phyloP scores from a whole-genome alignment of 164 flowering plant species.

The Tetrastigma voinierianum region DNA sequence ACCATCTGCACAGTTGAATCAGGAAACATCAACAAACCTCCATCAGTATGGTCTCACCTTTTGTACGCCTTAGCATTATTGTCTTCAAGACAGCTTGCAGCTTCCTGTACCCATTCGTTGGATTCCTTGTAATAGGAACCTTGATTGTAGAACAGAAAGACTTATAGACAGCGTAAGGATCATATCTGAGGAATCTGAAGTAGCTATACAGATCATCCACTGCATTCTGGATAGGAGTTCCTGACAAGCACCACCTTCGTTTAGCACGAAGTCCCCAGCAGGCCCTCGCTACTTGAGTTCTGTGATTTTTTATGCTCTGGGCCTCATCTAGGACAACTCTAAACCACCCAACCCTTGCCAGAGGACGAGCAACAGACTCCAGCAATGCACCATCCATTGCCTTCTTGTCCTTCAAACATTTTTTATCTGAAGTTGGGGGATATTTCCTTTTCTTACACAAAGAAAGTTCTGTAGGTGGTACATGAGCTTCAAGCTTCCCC shows the following conservation, averaged over 20 bases:
- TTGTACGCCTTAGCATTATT: conserved; percentile 91
- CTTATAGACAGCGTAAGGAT: conserved; percentile 66
- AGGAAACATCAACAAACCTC: too few relatives aligned
- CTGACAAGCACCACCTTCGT: conserved; percentile 96
- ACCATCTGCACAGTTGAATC: too few relatives aligned
- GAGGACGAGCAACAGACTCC: conserved; percentile 68
- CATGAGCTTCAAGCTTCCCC: conserved; percentile 19
- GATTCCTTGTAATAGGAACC: conserved; percentile 58
- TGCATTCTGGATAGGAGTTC: conserved; percentile 94
- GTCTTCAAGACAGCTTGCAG: conserved; percentile 86
- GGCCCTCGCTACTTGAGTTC: conserved; percentile 93
- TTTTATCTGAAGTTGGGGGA: conserved; percentile 44
- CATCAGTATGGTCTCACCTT: conserved; percentile 42
- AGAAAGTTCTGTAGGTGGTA: conserved; percentile 21
- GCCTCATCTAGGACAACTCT: conserved; percentile 96
- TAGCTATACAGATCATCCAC: conserved; percentile 96
- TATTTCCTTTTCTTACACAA: conserved; percentile 61
- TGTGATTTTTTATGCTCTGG: conserved; percentile 89
- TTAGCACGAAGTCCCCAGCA: conserved; percentile 99
- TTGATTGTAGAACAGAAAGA: conserved; percentile 66
- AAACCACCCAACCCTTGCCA: conserved; percentile 90
- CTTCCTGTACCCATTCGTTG: conserved; percentile 68
- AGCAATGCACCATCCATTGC: conserved; percentile 35
- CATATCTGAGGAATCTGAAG: conserved; percentile 86
- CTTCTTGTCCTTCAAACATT: conserved; percentile 45